These are phyloP conservation scores for Eucalyptus pauciflora DNA, from an alignment of 345 rosid species.

Conservation along the genomic window DNA sequence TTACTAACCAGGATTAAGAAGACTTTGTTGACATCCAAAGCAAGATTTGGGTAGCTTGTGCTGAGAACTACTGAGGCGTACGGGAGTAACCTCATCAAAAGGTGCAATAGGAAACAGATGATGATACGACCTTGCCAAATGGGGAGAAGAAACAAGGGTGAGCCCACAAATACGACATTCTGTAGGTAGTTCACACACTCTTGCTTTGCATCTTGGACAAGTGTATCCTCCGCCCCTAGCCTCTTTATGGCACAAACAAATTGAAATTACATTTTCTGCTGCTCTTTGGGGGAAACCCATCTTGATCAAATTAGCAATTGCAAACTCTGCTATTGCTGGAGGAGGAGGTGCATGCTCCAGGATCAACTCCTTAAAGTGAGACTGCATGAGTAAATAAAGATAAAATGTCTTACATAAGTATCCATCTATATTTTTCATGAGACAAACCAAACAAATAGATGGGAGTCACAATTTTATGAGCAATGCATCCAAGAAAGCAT, in stretches of 20 bases:
- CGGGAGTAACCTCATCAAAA: conserved; percentile 54
- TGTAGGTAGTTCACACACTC: conserved; percentile 79
- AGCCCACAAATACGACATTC: conserved; percentile 84
- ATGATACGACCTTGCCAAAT: conserved; percentile 92
- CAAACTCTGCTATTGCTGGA: conserved; percentile 91
- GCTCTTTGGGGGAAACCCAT: conserved; percentile 95
- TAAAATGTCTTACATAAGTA: neutral
- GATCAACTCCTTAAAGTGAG: conserved; percentile 69
- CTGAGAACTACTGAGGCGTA: conserved; percentile 17
- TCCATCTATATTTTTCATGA: neutral
- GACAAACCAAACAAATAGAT: neutral
- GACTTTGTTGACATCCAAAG: conserved; percentile 83
- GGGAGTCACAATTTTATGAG: neutral
- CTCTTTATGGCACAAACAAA: conserved; percentile 88
- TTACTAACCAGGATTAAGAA: conserved; percentile 42
- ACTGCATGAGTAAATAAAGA: conserved; percentile 18
- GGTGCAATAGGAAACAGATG: conserved; percentile 89
- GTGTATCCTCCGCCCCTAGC: conserved; percentile 79
- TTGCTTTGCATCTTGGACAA: conserved; percentile 92
- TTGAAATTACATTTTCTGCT: conserved; percentile 68
- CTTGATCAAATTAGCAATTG: conserved; percentile 70
- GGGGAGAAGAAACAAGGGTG: conserved; percentile 93
- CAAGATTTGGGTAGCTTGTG: conserved; percentile 32
- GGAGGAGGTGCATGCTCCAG: conserved; percentile 97
- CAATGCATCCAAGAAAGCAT: neutral